Evolutionary conservation across 306 rosid species (phyloP).

Genomic region (Prosopis cineraria): DNA sequence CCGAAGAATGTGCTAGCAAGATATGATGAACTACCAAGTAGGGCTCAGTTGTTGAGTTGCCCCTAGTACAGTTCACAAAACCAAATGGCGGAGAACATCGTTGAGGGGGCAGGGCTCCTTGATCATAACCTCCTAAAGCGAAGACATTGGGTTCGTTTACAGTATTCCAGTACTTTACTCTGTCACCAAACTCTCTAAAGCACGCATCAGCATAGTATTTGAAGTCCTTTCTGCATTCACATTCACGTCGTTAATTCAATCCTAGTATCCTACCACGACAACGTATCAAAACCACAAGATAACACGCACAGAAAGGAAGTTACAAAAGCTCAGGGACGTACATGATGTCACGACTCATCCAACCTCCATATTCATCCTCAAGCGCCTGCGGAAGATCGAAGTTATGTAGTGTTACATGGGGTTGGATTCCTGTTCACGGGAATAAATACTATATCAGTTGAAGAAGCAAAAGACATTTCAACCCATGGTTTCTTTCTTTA

Average conservation of each 20-base stretch:
- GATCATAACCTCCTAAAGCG: slow-evolving; percentile 50
- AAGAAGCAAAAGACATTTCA: background rate
- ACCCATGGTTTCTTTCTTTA: slow-evolving; percentile 7
- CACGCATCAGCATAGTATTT: slow-evolving; percentile 69
- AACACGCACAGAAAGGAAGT: background rate
- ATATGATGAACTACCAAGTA: slow-evolving; percentile 66
- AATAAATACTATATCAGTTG: slow-evolving; percentile 9
- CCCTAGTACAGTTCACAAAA: slow-evolving; percentile 29
- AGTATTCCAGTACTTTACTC: slow-evolving; percentile 63
- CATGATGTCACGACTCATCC: slow-evolving; percentile 66
- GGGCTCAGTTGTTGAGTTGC: slow-evolving; percentile 69
- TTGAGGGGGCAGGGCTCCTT: slow-evolving; percentile 51
- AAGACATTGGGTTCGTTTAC: slow-evolving; percentile 73
- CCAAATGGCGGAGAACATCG: slow-evolving; percentile 77
- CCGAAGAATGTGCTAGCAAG: slow-evolving; percentile 73
- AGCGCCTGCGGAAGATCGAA: slow-evolving; percentile 71
- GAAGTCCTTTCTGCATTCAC: slow-evolving; percentile 71
- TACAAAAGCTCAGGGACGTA: slow-evolving; percentile 34
- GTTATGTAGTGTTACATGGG: slow-evolving; percentile 62
- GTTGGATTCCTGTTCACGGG: slow-evolving; percentile 65
- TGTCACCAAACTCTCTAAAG: slow-evolving; percentile 79
- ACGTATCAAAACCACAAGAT: background rate
- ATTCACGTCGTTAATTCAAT: background rate
- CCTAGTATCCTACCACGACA: background rate
- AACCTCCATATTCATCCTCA: slow-evolving; percentile 87